Evolutionary conservation across 257 asterid species (phyloP).

Genomic region (Lycium ferocissimum): DNA sequence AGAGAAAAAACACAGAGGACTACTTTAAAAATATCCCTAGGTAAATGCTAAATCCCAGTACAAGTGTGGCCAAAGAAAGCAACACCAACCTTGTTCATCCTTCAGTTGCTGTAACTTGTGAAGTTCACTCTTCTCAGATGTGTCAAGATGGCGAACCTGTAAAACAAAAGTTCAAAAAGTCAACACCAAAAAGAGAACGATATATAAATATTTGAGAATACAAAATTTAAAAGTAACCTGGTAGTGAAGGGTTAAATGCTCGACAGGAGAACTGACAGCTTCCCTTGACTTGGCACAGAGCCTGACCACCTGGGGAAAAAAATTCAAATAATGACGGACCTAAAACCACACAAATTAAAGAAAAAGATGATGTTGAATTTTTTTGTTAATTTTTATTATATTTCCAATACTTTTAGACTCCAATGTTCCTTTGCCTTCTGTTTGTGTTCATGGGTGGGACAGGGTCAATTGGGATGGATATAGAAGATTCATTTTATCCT

Average conservation of each 20-base stretch:
- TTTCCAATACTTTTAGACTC: background rate
- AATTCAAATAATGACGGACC: background rate
- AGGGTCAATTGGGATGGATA: background rate
- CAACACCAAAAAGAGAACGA: background rate
- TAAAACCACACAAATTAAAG: background rate
- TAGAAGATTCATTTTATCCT: constrained; percentile 14
- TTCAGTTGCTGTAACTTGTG: constrained; percentile 96
- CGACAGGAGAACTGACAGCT: constrained; percentile 99
- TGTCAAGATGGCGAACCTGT: constrained; percentile 98
- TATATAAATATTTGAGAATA: background rate
- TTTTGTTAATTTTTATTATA: background rate
- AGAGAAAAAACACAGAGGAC: background rate
- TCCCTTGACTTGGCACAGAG: constrained; percentile 99
- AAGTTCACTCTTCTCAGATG: constrained; percentile 98
- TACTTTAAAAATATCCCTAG: background rate
- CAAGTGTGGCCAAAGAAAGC: constrained; percentile 6
- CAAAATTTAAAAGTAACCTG: constrained; percentile 57
- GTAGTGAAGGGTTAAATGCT: constrained; percentile 95
- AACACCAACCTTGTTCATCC: constrained; percentile 90
- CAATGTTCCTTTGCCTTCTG: background rate
- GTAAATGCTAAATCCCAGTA: constrained; percentile 20
- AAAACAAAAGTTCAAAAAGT: constrained; percentile 24
- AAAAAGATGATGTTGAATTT: background rate
- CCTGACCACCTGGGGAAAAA: constrained; percentile 75
- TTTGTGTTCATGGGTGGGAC: constrained; percentile 12